Conservation (phyloP, 1,284 basidiomycete species). For the Microbotryum lychnidis-dioicae region DNA sequence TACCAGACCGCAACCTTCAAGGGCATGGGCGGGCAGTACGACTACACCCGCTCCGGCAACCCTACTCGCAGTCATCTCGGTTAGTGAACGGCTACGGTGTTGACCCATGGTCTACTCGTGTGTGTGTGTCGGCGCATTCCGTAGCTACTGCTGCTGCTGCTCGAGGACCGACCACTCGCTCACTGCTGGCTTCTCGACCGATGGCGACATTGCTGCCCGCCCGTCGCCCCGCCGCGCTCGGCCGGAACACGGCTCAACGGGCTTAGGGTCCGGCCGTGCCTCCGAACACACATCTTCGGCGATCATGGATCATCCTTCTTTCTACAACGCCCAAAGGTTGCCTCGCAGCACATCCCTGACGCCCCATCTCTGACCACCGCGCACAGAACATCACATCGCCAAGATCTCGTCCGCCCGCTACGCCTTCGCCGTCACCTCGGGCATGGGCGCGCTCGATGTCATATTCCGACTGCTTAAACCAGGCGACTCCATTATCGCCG, state of each 20-base stretch:
- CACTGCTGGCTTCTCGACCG: no score
- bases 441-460: constrained; percentile 96
- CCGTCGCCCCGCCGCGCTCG: no score
- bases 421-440: constrained; percentile 86
- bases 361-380: not conserved
- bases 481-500: constrained; percentile 88
- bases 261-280: no score
- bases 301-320: no score
- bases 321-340: no score
- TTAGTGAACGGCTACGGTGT: constrained; percentile 41
- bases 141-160: no score
- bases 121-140: no score
- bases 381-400: constrained; percentile 80
- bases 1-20: constrained; percentile 99
- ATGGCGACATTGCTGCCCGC: no score
- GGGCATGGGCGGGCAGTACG: constrained; percentile 70
- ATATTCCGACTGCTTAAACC: constrained; percentile 91
- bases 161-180: no score
- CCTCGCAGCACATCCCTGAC: not conserved
- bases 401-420: constrained; percentile 83
- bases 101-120: no score
- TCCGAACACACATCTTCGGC: no score
- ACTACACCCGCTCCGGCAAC: constrained; percentile 93
- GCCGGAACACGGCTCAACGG: no score
- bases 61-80: constrained; percentile 90